Percentiles rank a stretch among this genome's conserved stretches.
Conservation (phyloP, 495 filamentous ascomycete species). For the Hapsidospora chrysogenum region DNA sequence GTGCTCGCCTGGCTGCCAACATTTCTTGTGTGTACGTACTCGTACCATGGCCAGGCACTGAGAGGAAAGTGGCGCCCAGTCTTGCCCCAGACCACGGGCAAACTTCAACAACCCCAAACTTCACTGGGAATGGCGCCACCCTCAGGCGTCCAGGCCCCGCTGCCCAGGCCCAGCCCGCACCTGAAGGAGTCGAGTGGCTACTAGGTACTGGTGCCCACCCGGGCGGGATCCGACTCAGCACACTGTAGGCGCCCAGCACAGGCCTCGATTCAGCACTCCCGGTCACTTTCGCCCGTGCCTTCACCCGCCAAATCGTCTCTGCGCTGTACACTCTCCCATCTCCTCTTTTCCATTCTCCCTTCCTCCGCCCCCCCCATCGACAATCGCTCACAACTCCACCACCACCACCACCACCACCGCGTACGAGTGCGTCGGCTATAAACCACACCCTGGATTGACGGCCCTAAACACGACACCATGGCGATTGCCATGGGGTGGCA, state of each 20-base stretch:
- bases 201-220: no score
- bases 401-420: conserved; percentile 5
- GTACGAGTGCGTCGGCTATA: conserved; percentile 2
- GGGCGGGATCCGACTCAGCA: no score
- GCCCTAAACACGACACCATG: conserved; percentile 26
- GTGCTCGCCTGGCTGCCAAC: no score
- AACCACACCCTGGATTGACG: conserved; percentile 25
- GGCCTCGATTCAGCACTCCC: not conserved
- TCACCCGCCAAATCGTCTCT: no score
- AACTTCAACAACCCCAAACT: no score
- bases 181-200: not conserved
- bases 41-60: no score
- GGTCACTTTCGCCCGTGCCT: no score
- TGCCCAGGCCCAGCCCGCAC: not conserved
- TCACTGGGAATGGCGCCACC: no score
- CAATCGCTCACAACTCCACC: conserved; percentile 10
- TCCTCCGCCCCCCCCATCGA: conserved; percentile 3
- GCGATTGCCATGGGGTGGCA: conserved; percentile 41
- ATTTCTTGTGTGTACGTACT: no score
- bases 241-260: not conserved
- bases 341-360: not conserved
- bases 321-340: no score
- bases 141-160: not conserved
- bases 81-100: no score
- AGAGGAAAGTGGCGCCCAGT: no score